These are phyloP conservation scores for Halenospora varia DNA, from an alignment of 495 filamentous ascomycete genomes.

Conservation along the genomic window DNA sequence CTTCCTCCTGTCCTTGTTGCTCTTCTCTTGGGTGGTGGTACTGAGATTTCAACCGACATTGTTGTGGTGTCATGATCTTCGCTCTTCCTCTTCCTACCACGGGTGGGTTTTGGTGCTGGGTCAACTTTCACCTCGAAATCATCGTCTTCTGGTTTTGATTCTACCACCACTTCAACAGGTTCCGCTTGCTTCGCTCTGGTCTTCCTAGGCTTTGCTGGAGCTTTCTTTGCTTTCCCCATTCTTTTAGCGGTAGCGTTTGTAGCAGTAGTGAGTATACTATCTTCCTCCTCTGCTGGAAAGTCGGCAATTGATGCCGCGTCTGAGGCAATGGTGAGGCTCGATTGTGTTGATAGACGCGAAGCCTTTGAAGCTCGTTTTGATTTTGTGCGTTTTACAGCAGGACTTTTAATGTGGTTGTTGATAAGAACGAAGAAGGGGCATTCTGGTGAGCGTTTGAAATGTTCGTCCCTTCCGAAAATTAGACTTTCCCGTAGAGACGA, in stretches of 20 bases:
- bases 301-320: slow-evolving; percentile 52
- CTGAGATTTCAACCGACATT: slow-evolving; percentile 28
- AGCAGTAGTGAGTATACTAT: slow-evolving; percentile 60
- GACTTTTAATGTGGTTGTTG: slow-evolving; percentile 32
- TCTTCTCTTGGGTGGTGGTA: slow-evolving; percentile 63
- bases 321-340: slow-evolving; percentile 30
- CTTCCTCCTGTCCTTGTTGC: slow-evolving; percentile 48
- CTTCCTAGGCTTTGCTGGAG: slow-evolving; percentile 41
- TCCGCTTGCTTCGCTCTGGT: slow-evolving; percentile 59
- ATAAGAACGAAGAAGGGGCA: slow-evolving; percentile 75
- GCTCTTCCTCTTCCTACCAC: slow-evolving; percentile 64
- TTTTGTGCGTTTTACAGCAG: slow-evolving; percentile 47
- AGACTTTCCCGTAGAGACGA: slow-evolving; percentile 13
- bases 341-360: slow-evolving; percentile 60
- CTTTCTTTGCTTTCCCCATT: slow-evolving; percentile 47
- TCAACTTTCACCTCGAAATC: slow-evolving; percentile 38
- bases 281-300: slow-evolving; percentile 53
- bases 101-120: slow-evolving; percentile 38
- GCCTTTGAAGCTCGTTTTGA: slow-evolving; percentile 59
- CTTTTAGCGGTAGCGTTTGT: slow-evolving; percentile 55
- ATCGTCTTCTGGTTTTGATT: slow-evolving; percentile 33
- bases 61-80: slow-evolving; percentile 37
- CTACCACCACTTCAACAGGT: slow-evolving; percentile 36
- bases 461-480: slow-evolving; percentile 67
- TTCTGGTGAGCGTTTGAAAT: slow-evolving; percentile 68